A percentile compares a stretch with the other conserved stretches of the same genome.
phyloP scores from a whole-genome alignment of 345 rosid genomes.

The Nephelium lappaceum region DNA sequence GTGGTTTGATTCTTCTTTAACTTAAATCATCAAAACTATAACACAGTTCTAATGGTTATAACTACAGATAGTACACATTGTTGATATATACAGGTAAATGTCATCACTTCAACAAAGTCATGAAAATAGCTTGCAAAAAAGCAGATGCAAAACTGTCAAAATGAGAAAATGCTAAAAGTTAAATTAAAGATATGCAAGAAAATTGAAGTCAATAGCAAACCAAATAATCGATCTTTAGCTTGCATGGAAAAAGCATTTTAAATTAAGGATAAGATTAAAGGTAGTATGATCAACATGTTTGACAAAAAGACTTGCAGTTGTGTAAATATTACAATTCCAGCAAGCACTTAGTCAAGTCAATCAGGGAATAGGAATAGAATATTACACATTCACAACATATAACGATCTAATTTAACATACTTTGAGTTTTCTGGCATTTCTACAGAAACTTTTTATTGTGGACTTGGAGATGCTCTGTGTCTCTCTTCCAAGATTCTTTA shows the following conservation, averaged over 20 bases:
- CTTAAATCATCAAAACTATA: constrained; percentile 1
- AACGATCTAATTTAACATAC: constrained; percentile 29
- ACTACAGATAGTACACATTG: neutral
- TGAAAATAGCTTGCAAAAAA: neutral
- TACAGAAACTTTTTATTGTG: constrained; percentile 76
- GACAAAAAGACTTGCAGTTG: neutral
- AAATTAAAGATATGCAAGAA: neutral
- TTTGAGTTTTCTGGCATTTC: constrained; percentile 86
- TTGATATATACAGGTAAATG: neutral
- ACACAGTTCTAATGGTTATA: neutral
- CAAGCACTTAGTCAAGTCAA: constrained; percentile 6
- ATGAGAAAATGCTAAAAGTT: neutral
- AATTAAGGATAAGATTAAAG: neutral
- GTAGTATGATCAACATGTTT: neutral
- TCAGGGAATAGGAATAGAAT: neutral
- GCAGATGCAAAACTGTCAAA: neutral
- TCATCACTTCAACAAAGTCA: neutral
- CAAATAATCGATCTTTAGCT: neutral
- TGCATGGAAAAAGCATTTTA: neutral
- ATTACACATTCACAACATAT: constrained; percentile 10
- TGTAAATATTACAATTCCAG: neutral
- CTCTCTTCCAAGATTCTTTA: constrained; percentile 79
- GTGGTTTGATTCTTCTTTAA: neutral
- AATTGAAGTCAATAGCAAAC: neutral
- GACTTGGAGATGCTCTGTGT: constrained; percentile 64